These are phyloP conservation scores for Persicaria maculosa DNA, from an alignment of 148 eudicot species.

Conservation along the genomic window DNA sequence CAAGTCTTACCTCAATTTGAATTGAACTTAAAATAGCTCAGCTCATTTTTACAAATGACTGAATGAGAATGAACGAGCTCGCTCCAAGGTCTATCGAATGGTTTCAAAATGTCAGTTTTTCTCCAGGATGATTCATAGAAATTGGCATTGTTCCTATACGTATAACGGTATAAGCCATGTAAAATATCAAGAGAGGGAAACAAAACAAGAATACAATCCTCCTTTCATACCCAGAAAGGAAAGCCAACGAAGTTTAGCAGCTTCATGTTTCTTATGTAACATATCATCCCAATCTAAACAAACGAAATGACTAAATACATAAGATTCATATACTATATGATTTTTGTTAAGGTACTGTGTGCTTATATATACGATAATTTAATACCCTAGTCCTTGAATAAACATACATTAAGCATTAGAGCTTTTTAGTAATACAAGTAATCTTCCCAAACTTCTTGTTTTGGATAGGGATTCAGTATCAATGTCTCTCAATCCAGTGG, in stretches of 20 bases:
- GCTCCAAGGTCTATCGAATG: too few species aligned
- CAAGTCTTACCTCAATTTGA: too few species aligned
- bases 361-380: slow-evolving; percentile 10
- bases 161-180: neutral
- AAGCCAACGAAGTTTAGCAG: neutral
- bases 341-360: neutral
- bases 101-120: too few species aligned
- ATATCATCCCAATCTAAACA: neutral
- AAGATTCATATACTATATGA: slow-evolving; percentile 1
- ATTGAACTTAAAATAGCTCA: too few species aligned
- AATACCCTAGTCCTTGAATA: neutral
- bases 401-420: neutral
- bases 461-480: neutral
- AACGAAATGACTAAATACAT: neutral
- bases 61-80: too few species aligned
- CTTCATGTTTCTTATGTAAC: slow-evolving; percentile 3
- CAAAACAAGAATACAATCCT: slow-evolving; percentile 2
- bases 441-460: neutral
- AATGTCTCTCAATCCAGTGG: neutral
- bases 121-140: too few species aligned
- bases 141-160: too few species aligned
- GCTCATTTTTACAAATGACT: too few species aligned
- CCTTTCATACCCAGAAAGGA: slow-evolving; percentile 7
- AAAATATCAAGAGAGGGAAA: neutral
- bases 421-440: neutral